A percentile compares a stretch with the other conserved stretches of the same genome.
Evolutionary conservation across 1,284 basidiomycete species (phyloP).

Genomic region (Cutaneotrichosporon sp.): DNA sequence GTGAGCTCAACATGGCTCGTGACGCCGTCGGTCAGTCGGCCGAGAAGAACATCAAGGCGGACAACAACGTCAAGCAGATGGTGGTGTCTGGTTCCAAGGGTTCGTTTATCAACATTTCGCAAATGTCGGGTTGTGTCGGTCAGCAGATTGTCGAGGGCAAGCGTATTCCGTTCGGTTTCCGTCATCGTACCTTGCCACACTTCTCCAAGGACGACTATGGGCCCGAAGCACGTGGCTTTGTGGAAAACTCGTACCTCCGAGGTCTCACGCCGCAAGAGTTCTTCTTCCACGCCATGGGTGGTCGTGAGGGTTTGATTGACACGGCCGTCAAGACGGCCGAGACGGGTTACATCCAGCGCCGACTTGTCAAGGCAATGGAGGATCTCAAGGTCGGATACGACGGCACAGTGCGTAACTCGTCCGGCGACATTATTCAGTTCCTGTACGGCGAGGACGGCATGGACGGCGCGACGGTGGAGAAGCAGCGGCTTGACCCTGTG

Average conservation of each 20-base stretch:
- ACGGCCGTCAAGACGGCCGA: slow-evolving; percentile 99
- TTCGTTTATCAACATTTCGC: slow-evolving; percentile 99
- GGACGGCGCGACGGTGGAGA: slow-evolving; percentile 96
- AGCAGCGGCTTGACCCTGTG: slow-evolving; percentile 86
- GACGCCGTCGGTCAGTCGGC: slow-evolving; percentile 93
- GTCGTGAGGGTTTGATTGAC: slow-evolving; percentile 97
- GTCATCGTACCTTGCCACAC: slow-evolving; percentile 90
- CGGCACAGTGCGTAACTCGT: slow-evolving; percentile 93
- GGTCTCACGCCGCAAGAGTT: slow-evolving; percentile 97
- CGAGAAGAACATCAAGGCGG: slow-evolving; percentile 91
- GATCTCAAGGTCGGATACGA: slow-evolving; percentile 98
- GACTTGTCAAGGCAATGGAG: slow-evolving; percentile 95
- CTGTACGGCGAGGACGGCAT: slow-evolving; percentile 98
- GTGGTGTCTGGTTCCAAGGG: slow-evolving; percentile 98
- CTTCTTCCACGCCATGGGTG: slow-evolving; percentile 99
- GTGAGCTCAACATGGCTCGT: slow-evolving; percentile 89
- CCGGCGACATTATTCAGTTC: slow-evolving; percentile 93
- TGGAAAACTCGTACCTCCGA: slow-evolving; percentile 98
- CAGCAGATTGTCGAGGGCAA: slow-evolving; percentile 98
- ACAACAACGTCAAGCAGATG: slow-evolving; percentile 99
- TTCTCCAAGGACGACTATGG: slow-evolving; percentile 99
- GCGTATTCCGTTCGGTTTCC: slow-evolving; percentile 97
- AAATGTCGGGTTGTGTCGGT: slow-evolving; percentile 99
- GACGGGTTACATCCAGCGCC: slow-evolving; percentile 98
- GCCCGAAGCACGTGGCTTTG: slow-evolving; percentile 96